Evolutionary conservation across 306 rosid genomes (phyloP), one percentile per base, ranked within the genome.

Genomic region (Parietaria judaica): DNA sequence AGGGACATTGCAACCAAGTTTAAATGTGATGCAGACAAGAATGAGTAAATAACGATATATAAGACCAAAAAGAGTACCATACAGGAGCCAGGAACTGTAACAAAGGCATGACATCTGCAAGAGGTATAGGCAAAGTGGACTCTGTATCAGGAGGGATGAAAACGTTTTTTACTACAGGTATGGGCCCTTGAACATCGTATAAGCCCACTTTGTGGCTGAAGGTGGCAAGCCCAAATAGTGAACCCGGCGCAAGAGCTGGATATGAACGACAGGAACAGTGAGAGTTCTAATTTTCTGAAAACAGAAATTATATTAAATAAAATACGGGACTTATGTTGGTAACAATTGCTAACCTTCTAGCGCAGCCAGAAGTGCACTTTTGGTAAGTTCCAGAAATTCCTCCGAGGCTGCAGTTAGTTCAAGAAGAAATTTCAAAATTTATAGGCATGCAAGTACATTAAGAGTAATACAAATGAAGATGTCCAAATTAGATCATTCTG

Each of bases 31-130:
- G 56, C 56, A 77, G 44, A 43, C 14, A 48, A 6, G 23, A 38
- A 57, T 3, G 31, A 16, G 16, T 14, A 34, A 37, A 14, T 7
- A 10, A 15, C 14, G 1, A 60, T 9, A 23, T 31, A 53, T 44
- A 37, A 64, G 49, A 63, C 58, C 64, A 31, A 10, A 7, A 6
- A 57, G 58, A 68, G 60, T 51, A 48, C 81, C 98, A 63, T 88
- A 92, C 98, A 47, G 98, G 98, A 69, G 98, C 98, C 85, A 92
- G 65, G 74, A 92, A 88, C 77, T 92, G 96, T 72, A 84, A 74
- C 80, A 88, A 70, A 72, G 98, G 96, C 98, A 88, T 92, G 80
- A 84, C 95, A 86, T 92, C 98, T 66, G 80, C 96, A 72, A 92
- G 96, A 71, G 79, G 94, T 73, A 84, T 43, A 54, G 95, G 77